Evolutionary conservation across 495 filamentous ascomycete species (phyloP).

Genomic region (Penicillium atrosanguineum): DNA sequence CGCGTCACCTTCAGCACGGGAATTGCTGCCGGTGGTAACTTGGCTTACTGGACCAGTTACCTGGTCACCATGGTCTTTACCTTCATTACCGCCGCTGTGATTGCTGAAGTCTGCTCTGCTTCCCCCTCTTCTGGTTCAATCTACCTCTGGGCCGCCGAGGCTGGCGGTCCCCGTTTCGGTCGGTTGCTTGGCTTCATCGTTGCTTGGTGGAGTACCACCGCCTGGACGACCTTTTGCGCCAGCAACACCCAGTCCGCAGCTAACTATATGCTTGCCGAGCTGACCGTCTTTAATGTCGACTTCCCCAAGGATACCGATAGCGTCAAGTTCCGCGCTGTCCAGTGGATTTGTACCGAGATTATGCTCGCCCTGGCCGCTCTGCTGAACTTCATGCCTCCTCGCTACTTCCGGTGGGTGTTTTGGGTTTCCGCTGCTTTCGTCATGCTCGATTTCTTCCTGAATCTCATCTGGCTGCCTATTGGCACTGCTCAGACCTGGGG

Average conservation of each 20-base stretch:
- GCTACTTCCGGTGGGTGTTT: conserved; percentile 46
- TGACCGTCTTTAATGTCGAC: conserved; percentile 51
- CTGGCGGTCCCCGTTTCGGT: conserved; percentile 52
- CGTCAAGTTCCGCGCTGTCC: conserved; percentile 55
- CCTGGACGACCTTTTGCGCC: conserved; percentile 57
- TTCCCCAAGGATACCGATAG: conserved; percentile 46
- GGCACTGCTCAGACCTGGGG: conserved; percentile 51
- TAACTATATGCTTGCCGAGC: conserved; percentile 56
- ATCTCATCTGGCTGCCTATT: conserved; percentile 58
- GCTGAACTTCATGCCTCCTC: conserved; percentile 45
- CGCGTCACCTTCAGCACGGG: conserved; percentile 56
- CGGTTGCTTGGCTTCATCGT: conserved; percentile 54
- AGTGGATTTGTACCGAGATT: conserved; percentile 53
- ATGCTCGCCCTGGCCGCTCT: conserved; percentile 46
- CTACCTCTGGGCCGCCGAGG: conserved; percentile 57
- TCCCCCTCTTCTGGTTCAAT: conserved; percentile 56
- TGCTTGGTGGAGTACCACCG: conserved; percentile 60
- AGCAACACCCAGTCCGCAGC: conserved; percentile 53
- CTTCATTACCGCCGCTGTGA: conserved; percentile 55
- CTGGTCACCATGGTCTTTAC: conserved; percentile 55
- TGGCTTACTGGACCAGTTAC: conserved; percentile 60
- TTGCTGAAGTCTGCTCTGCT: conserved; percentile 56
- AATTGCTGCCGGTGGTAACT: conserved; percentile 54
- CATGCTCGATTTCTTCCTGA: conserved; percentile 53
- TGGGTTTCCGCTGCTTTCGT: conserved; percentile 47